These are phyloP conservation scores for Naganishia sp. DNA, from an alignment of 1,284 basidiomycete genomes.

Conservation along the genomic window DNA sequence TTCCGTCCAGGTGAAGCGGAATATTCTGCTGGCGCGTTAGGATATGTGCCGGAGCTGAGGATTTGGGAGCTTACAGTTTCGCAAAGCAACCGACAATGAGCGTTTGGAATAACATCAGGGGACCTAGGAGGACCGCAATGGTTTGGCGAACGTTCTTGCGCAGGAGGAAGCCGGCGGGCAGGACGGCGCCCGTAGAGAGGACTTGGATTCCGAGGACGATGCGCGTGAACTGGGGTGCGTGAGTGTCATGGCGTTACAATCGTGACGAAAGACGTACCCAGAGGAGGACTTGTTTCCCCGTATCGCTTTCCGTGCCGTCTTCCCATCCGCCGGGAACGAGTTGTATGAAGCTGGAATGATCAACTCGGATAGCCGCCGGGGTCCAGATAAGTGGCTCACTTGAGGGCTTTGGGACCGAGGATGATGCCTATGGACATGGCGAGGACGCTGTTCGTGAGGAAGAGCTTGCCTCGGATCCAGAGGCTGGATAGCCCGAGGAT, in stretches of 20 bases:
- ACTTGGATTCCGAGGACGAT: conserved; percentile 40
- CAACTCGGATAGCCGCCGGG: neutral
- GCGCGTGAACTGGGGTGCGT: conserved; percentile 35
- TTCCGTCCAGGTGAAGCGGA: conserved; percentile 36
- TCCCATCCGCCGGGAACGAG: conserved; percentile 37
- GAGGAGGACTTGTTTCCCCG: conserved; percentile 34
- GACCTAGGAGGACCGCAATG: conserved; percentile 34
- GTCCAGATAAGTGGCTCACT: conserved; percentile 20
- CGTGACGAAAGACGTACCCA: conserved; percentile 34
- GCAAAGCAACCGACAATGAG: conserved; percentile 32
- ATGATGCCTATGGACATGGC: conserved; percentile 36
- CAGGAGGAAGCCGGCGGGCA: conserved; percentile 34
- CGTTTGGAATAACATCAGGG: conserved; percentile 36
- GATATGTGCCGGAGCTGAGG: neutral
- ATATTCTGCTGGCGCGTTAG: conserved; percentile 27
- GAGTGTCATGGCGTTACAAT: neutral
- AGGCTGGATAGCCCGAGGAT: conserved; percentile 37
- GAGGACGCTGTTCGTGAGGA: conserved; percentile 35
- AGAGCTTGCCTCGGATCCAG: conserved; percentile 36
- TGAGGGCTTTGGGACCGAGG: conserved; percentile 35
- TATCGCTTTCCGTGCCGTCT: conserved; percentile 33
- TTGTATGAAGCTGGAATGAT: conserved; percentile 28
- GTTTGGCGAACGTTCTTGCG: conserved; percentile 31
- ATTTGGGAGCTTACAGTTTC: conserved; percentile 32
- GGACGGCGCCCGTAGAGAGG: conserved; percentile 35